A percentile compares a stretch with the other conserved stretches of the same genome.
These are phyloP conservation scores for Penicillium cataractarum DNA, from an alignment of 495 filamentous ascomycete genomes.

Conservation along the genomic window DNA sequence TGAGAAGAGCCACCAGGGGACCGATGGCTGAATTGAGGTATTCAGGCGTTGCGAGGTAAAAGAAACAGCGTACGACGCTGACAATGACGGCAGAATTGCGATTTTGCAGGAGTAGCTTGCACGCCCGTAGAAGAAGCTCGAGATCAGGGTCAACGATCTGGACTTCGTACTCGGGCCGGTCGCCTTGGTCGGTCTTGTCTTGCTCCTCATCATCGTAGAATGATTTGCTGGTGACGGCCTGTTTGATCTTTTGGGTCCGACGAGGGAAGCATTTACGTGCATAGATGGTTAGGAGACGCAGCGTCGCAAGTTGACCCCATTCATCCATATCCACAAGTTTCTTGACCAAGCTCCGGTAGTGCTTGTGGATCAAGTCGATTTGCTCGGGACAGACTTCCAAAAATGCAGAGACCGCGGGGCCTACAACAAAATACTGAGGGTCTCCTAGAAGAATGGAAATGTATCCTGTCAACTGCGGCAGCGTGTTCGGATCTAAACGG, in stretches of 20 bases:
- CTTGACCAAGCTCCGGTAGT: slow-evolving; percentile 79
- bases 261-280: slow-evolving; percentile 86
- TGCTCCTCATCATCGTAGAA: slow-evolving; percentile 77
- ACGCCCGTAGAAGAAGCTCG: slow-evolving; percentile 76
- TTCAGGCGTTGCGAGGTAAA: slow-evolving; percentile 75
- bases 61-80: slow-evolving; percentile 81
- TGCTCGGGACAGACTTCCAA: slow-evolving; percentile 85
- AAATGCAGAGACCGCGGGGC: slow-evolving; percentile 87
- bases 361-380: slow-evolving; percentile 85
- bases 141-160: slow-evolving; percentile 78
- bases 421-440: slow-evolving; percentile 91
- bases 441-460: slow-evolving; percentile 78
- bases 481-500: slow-evolving; percentile 81
- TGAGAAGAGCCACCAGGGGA: slow-evolving; percentile 81
- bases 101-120: slow-evolving; percentile 82
- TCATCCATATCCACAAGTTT: slow-evolving; percentile 99
- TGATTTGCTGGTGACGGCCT: slow-evolving; percentile 54
- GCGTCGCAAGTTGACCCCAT: slow-evolving; percentile 86
- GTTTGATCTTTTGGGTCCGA: slow-evolving; percentile 59
- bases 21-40: slow-evolving; percentile 74
- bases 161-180: slow-evolving; percentile 57
- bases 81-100: slow-evolving; percentile 93
- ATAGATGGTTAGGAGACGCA: slow-evolving; percentile 82
- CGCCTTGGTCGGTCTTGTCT: slow-evolving; percentile 47
- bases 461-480: slow-evolving; percentile 83